Percentiles rank a stretch among this genome's conserved stretches.
Conservation (phyloP, 2,329 filamentous ascomycete genomes). For the Aspergillus hortae region DNA sequence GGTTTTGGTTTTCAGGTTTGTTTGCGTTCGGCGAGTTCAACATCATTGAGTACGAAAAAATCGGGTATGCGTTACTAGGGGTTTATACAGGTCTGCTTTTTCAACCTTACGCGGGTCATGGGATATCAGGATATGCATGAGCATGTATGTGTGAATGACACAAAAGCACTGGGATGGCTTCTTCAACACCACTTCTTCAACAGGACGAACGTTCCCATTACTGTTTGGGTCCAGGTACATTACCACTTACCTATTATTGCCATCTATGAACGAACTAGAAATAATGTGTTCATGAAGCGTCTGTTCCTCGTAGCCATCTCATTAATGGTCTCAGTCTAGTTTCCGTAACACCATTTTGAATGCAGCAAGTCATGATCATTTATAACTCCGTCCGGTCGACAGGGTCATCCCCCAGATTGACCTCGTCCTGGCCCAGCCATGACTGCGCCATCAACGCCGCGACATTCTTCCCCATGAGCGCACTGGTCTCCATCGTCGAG, state of each 20-base stretch:
- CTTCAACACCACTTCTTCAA: slow-evolving; percentile 25
- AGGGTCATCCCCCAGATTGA: neutral
- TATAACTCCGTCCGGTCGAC: slow-evolving; percentile 10
- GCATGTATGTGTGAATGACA: slow-evolving; percentile 19
- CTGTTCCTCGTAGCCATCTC: too few species aligned
- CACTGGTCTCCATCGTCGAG: slow-evolving; percentile 95
- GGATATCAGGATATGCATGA: slow-evolving; percentile 28
- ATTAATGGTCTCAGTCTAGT: too few species aligned
- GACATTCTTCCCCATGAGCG: slow-evolving; percentile 72
- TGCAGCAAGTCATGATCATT: neutral
- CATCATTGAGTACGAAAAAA: slow-evolving; percentile 31
- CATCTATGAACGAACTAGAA: slow-evolving; percentile 9
- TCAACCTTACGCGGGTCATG: slow-evolving; percentile 38
- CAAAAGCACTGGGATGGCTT: slow-evolving; percentile 20
- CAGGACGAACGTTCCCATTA: slow-evolving; percentile 18
- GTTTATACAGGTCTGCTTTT: slow-evolving; percentile 38
- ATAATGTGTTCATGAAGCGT: slow-evolving; percentile 15
- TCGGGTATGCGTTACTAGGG: slow-evolving; percentile 31
- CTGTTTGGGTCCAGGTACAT: neutral
- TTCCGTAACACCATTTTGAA: neutral
- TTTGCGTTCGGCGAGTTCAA: slow-evolving; percentile 28
- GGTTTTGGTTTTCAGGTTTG: neutral
- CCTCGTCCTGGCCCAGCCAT: slow-evolving; percentile 36
- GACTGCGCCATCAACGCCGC: slow-evolving; percentile 55
- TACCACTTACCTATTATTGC: neutral